These are phyloP conservation scores for Funneliformis caledonium DNA, from an alignment of 371 early-diverging fungal species.

Conservation along the genomic window DNA sequence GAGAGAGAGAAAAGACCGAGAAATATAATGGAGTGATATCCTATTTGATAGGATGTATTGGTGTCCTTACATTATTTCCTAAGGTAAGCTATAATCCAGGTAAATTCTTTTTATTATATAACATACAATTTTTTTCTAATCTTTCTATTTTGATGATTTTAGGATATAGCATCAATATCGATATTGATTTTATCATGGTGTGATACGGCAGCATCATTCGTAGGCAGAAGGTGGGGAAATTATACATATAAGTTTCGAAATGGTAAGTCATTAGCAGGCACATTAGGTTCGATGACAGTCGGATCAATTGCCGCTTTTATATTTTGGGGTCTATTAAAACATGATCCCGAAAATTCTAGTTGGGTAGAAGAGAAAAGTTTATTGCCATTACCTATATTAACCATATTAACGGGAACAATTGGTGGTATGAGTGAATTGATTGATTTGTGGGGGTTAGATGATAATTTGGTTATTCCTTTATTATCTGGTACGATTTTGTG, in stretches of 20 bases:
- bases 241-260: constrained; percentile 51
- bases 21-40: constrained; percentile 59
- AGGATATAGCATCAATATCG: constrained; percentile 57
- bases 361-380: constrained; percentile 31
- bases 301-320: constrained; percentile 53
- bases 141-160: background rate
- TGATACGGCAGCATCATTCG: constrained; percentile 60
- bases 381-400: constrained; percentile 32
- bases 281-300: constrained; percentile 49
- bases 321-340: constrained; percentile 43
- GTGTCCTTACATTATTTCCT: constrained; percentile 33
- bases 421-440: constrained; percentile 36
- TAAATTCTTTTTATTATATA: background rate
- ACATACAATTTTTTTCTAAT: background rate
- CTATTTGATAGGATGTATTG: constrained; percentile 52
- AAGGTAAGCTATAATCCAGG: background rate
- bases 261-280: constrained; percentile 59
- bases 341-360: background rate
- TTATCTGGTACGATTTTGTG: constrained; percentile 30
- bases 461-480: constrained; percentile 39
- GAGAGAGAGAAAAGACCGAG: constrained; percentile 51
- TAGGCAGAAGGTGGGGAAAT: constrained; percentile 57
- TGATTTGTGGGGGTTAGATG: constrained; percentile 39
- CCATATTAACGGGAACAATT: constrained; percentile 29
- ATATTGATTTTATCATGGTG: constrained; percentile 62